These are phyloP conservation scores for Cladosporium sp. DNA, from an alignment of 2,329 filamentous ascomycete genomes.

Conservation along the genomic window DNA sequence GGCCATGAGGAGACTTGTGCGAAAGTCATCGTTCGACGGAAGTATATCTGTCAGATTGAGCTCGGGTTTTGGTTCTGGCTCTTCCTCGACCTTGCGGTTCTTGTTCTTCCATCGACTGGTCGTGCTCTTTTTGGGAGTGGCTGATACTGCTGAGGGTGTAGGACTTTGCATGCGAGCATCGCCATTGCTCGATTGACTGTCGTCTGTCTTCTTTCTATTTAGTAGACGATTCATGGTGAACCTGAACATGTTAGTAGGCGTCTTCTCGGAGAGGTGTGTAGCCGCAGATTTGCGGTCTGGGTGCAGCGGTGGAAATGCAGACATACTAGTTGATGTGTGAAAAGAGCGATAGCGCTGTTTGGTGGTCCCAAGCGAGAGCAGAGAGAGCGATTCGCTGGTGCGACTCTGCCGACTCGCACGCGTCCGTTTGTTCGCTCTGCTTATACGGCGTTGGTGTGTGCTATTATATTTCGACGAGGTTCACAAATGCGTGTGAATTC, in stretches of 20 bases:
- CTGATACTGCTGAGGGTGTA: slow-evolving; percentile 23
- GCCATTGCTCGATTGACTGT: background rate
- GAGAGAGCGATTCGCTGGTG: background rate
- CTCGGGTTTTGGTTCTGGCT: slow-evolving; percentile 59
- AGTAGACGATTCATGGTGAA: slow-evolving; percentile 20
- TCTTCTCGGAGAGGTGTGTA: background rate
- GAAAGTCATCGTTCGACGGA: slow-evolving; percentile 83
- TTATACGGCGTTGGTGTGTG: background rate
- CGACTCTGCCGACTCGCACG: slow-evolving; percentile 1
- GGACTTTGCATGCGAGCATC: slow-evolving; percentile 2
- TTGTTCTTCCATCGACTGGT: slow-evolving; percentile 45
- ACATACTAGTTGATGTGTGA: slow-evolving; percentile 16
- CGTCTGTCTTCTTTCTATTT: slow-evolving; percentile 20
- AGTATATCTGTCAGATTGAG: slow-evolving; percentile 73
- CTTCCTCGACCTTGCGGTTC: slow-evolving; percentile 48
- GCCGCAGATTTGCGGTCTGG: background rate
- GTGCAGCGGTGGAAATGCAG: background rate
- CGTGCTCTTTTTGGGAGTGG: slow-evolving; percentile 33
- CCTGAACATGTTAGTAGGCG: slow-evolving; percentile 15
- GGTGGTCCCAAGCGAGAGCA: background rate
- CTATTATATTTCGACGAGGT: background rate
- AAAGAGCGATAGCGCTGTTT: background rate
- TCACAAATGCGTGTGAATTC: background rate
- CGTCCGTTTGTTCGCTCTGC: background rate
- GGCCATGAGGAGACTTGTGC: slow-evolving; percentile 94